These are phyloP conservation scores for Exophiala alcalophila DNA, from an alignment of 2,329 filamentous ascomycete genomes.

Conservation along the genomic window DNA sequence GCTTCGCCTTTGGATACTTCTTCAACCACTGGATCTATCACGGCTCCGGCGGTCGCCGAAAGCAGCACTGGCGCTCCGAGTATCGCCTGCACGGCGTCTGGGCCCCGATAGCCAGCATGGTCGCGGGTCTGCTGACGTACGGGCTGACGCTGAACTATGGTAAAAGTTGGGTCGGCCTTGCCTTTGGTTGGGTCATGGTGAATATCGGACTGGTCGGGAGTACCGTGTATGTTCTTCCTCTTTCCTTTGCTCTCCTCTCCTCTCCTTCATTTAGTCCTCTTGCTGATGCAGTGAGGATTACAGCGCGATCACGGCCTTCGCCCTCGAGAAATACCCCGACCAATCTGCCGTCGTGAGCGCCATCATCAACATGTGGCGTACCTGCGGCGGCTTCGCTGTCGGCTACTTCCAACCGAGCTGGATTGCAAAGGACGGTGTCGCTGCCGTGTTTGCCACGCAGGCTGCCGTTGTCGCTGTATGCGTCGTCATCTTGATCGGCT, in stretches of 20 bases:
- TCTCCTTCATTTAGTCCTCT: too few relatives aligned
- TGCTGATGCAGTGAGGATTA: too few relatives aligned
- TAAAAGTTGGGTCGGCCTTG: slow-evolving; percentile 39
- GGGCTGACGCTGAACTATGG: slow-evolving; percentile 37
- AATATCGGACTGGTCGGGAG: slow-evolving; percentile 38
- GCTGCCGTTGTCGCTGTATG: slow-evolving; percentile 34
- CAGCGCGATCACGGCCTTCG: slow-evolving; percentile 39
- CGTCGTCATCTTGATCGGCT: slow-evolving; percentile 32
- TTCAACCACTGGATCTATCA: slow-evolving; percentile 38
- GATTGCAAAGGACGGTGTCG: slow-evolving; percentile 35
- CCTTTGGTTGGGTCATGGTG: slow-evolving; percentile 40
- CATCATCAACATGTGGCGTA: slow-evolving; percentile 42
- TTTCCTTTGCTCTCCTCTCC: too few relatives aligned
- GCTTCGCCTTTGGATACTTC: slow-evolving; percentile 36
- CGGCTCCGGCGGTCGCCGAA: slow-evolving; percentile 19
- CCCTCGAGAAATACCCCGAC: slow-evolving; percentile 38
- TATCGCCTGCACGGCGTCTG: slow-evolving; percentile 39
- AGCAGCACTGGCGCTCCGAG: slow-evolving; percentile 34
- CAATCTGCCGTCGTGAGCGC: slow-evolving; percentile 37
- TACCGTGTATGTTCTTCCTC: too few relatives aligned
- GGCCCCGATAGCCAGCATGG: slow-evolving; percentile 35
- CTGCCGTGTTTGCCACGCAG: slow-evolving; percentile 37
- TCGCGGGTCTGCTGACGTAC: slow-evolving; percentile 32
- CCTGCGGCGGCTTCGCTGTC: slow-evolving; percentile 39
- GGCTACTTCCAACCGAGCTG: slow-evolving; percentile 40